phyloP scores from a whole-genome alignment of 1,139 yeast genomes.

The Candida pseudoviswanathii region DNA sequence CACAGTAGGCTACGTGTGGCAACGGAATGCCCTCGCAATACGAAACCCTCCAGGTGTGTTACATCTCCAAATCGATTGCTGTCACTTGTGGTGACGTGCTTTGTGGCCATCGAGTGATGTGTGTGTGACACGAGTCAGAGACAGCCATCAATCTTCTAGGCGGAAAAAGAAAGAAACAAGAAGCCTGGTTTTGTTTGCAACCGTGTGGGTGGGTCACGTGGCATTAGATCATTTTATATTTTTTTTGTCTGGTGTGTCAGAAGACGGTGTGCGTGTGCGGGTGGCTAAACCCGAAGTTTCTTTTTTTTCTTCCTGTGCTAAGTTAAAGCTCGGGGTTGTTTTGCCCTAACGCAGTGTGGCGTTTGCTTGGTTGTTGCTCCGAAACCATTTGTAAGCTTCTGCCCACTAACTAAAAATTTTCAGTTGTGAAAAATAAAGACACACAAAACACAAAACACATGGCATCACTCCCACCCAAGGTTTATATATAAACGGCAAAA shows the following conservation, averaged over 20 bases:
- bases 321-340: background rate
- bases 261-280: background rate
- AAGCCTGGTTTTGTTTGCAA: background rate
- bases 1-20: too few species aligned
- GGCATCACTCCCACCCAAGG: background rate
- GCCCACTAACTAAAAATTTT: background rate
- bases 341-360: background rate
- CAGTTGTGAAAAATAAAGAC: background rate
- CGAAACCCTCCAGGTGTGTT: too few species aligned
- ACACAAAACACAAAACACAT: too few species aligned
- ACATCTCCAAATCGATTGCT: too few species aligned
- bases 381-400: background rate
- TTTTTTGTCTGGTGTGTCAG: background rate
- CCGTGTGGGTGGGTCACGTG: background rate
- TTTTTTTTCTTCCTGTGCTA: background rate
- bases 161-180: background rate
- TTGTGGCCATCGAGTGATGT: too few species aligned
- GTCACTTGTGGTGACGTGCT: too few species aligned
- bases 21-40: too few species aligned
- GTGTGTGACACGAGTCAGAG: too few species aligned
- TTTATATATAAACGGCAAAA: background rate
- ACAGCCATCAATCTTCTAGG: too few species aligned
- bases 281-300: background rate
- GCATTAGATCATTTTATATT: constrained; percentile 3
- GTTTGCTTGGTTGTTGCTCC: background rate